phyloP scores from a whole-genome alignment of 768 basidiomycete species.

The Gymnopilus junonius region DNA sequence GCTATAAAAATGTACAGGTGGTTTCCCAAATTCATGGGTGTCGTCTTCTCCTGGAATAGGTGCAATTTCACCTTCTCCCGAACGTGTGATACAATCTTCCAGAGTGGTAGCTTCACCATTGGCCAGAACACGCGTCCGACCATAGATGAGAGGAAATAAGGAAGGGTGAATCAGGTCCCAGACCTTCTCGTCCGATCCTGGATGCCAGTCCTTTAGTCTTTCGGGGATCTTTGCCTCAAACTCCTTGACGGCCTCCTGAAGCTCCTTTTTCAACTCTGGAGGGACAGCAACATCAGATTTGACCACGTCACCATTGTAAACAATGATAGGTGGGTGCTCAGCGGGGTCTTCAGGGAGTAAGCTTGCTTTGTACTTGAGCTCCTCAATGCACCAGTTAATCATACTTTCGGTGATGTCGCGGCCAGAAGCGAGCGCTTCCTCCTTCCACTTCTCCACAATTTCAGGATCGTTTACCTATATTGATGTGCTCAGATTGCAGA shows the following conservation, averaged over 20 bases:
- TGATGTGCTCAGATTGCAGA: neutral
- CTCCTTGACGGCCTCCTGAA: slow-evolving; percentile 27
- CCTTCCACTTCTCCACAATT: slow-evolving; percentile 30
- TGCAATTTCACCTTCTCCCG: slow-evolving; percentile 24
- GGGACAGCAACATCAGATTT: slow-evolving; percentile 39
- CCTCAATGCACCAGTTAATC: slow-evolving; percentile 29
- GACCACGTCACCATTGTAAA: slow-evolving; percentile 31
- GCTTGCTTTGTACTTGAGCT: slow-evolving; percentile 29
- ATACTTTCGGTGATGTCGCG: slow-evolving; percentile 28
- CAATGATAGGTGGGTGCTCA: slow-evolving; percentile 18
- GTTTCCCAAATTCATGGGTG: neutral
- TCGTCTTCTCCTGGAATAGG: slow-evolving; percentile 15
- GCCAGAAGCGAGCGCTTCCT: slow-evolving; percentile 19
- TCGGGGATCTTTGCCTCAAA: slow-evolving; percentile 42
- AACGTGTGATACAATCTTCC: slow-evolving; percentile 26
- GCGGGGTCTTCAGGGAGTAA: slow-evolving; percentile 6
- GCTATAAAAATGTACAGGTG: neutral
- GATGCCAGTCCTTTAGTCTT: slow-evolving; percentile 48
- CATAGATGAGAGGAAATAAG: slow-evolving; percentile 43
- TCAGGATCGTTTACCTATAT: slow-evolving; percentile 25
- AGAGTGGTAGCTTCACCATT: slow-evolving; percentile 22
- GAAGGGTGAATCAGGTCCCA: slow-evolving; percentile 51
- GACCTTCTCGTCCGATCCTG: slow-evolving; percentile 44
- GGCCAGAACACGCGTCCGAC: slow-evolving; percentile 26
- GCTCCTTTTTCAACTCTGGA: slow-evolving; percentile 19